Percentiles rank a stretch among this genome's conserved stretches.
Conservation (phyloP, 768 basidiomycete genomes). For the Holtermanniella nyarrowii region DNA sequence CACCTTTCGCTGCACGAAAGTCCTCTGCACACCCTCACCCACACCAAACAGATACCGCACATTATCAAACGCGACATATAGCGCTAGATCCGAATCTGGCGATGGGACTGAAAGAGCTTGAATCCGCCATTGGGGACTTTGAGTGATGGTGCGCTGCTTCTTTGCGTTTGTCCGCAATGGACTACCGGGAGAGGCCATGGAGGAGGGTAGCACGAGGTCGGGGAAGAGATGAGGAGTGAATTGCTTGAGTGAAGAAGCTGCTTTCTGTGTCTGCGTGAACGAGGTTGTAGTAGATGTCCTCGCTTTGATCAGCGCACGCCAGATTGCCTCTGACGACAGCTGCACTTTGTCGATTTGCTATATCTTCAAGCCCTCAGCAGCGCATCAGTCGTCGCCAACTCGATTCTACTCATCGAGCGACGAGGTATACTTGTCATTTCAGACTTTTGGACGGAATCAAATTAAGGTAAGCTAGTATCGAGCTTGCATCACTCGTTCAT, state of each 20-base stretch:
- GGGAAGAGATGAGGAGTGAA: neutral
- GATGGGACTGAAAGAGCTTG: constrained; percentile 36
- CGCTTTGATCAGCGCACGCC: no score
- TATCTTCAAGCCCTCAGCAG: no score
- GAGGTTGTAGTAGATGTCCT: no score
- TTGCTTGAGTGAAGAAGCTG: no score
- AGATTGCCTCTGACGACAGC: no score
- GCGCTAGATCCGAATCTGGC: constrained; percentile 65
- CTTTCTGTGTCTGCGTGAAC: no score
- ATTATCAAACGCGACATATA: constrained; percentile 63
- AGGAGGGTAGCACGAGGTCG: neutral
- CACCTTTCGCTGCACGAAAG: constrained; percentile 57
- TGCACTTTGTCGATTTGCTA: neutral
- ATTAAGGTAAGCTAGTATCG: no score
- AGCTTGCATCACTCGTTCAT: no score
- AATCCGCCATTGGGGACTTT: constrained; percentile 28
- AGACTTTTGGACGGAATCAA: neutral
- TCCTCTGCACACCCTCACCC: constrained; percentile 67
- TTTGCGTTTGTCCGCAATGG: no score
- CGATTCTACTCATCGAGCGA: no score
- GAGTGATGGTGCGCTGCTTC: neutral
- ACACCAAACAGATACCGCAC: constrained; percentile 82
- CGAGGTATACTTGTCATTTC: neutral
- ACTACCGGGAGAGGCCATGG: no score
- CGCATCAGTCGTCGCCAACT: no score